phyloP scores from a whole-genome alignment of 192 early-diverging fungal genomes.

The Entomortierella beljakovae region DNA sequence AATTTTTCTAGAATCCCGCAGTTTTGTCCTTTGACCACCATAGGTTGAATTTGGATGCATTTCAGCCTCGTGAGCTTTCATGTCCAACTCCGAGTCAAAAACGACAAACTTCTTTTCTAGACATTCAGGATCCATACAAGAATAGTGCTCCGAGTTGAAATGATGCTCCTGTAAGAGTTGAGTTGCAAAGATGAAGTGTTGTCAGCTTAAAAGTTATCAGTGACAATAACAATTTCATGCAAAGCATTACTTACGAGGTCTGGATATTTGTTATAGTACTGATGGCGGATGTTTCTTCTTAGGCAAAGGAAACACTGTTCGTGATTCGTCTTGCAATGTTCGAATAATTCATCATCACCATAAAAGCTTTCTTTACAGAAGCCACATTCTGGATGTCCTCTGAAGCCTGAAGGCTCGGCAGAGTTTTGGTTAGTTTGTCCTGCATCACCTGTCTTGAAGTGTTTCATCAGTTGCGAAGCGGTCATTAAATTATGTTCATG shows the following conservation, averaged over 20 bases:
- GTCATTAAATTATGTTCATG: slow-evolving; percentile 94
- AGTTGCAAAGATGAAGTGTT: too few species aligned
- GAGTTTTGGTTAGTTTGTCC: slow-evolving; percentile 55
- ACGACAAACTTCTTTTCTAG: slow-evolving; percentile 97
- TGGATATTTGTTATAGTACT: slow-evolving; percentile 89
- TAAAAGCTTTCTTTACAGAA: slow-evolving; percentile 91
- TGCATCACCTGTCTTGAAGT: slow-evolving; percentile 78
- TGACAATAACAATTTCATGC: too few species aligned
- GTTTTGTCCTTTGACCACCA: slow-evolving; percentile 44
- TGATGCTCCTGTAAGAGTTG: slow-evolving; percentile 68
- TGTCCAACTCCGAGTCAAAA: slow-evolving; percentile 91
- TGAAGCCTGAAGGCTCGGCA: slow-evolving; percentile 72
- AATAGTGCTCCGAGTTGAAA: slow-evolving; percentile 83
- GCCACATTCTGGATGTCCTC: slow-evolving; percentile 90
- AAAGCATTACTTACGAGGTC: slow-evolving; percentile 77
- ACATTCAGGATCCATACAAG: slow-evolving; percentile 84
- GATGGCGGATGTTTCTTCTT: slow-evolving; percentile 77
- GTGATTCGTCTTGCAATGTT: slow-evolving; percentile 93
- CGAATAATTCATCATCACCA: slow-evolving; percentile 93
- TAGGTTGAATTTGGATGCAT: slow-evolving; percentile 32
- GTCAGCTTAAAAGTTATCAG: too few species aligned
- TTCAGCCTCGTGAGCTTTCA: slow-evolving; percentile 88
- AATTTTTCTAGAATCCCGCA: slow-evolving; percentile 29
- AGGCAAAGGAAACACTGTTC: slow-evolving; percentile 95
- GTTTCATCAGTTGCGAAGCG: slow-evolving; percentile 75